Base-by-base conservation (phyloP, 768 basidiomycete species). In the Lentinula sp. region DNA sequence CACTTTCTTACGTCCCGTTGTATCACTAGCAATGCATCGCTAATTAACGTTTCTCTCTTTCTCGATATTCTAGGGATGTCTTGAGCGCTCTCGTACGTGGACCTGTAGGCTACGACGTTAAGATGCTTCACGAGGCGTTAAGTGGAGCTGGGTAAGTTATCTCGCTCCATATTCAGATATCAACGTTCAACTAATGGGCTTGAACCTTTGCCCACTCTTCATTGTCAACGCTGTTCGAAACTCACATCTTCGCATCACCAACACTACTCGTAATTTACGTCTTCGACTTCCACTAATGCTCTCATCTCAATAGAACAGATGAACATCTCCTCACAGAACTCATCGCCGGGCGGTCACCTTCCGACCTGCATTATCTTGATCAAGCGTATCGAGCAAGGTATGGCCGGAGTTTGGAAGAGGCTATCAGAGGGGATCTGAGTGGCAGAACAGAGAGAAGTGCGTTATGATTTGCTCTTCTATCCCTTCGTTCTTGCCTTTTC, bases 261-360 rank as follows among this genome's bases (percentile, higher is more conserved):
- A 23, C 23, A 23, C 23, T 23, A 23, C 23, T 23, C 5, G 16
- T 18, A 16, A 16, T 35, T 40, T 51, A 8, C 11, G 13, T 52
- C 32, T 28, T 52, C n/a, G 28, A 32, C 45, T 21, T 34, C 34
- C 23, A 8, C 21, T 49, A 28, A 13, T 50, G 35, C 28, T 21
- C 28, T 23, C n/a, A 28, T 28, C 23, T 15, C 39, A 10, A 49
- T 16, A 60, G 59, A 11, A 60, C 59, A 7, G 39, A 60, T 15
- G 59, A 60, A 37, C 32, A 39, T 16, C 59, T 43, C 31, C 32
- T 61, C 7, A 58, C 49, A 40, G 62, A 63, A 39, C 49, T 65
- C 51, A 62, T 65, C 32, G 51, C 58, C 8, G 64, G 61, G 49
- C 64, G 64, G 7, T 52, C 64, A 1, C 63, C 61, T 21, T 39